Evolutionary conservation across 257 asterid genomes (phyloP), one percentile per base, ranked within the genome.

Genomic region (Nicotiana undulata): DNA sequence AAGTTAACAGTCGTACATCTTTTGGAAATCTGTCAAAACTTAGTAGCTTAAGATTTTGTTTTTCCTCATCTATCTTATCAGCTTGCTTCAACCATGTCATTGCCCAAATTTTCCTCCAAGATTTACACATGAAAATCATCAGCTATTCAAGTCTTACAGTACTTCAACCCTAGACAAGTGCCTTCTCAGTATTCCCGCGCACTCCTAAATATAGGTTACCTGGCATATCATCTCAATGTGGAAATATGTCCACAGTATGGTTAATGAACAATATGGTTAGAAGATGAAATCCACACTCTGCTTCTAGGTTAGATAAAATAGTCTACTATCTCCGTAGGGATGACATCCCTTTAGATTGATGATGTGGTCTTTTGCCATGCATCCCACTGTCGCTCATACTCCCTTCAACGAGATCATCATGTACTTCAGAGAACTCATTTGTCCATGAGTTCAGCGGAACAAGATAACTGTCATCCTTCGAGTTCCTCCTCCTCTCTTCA

Each of bases 381-480:
- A 89, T 60, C 53, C 98, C 93, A 37, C 98, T 92, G 79, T 96
- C 99, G 52, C 98, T 93, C 60, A 86, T 70, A 80, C 95, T 88
- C 49, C 98, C 98, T 87, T 91, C 93, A 28, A 84, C 31, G 59
- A 89, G 86, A 83, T 89, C 89, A 44, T 91, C 93, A 17, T 85
- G 90, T 81, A 86, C 93, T 56, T 93, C 97, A 15, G 92, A 87
- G 88, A 95, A 93, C 84, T 93, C 99, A 63, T 80, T 81, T 1
- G 82, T 81, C 85, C 93, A 81, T 8, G 97, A 87, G 82, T 88
- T 89, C 82, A 95, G 86, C n/a, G 97, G 98, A 63, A 92, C 91
- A 5, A 95, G 89, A 85, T 86, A 86, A 83, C 95, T 91, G 77
- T 95, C 99, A 75, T 95, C 99, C 86, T 92, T 92, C 18, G 96